These are phyloP conservation scores for Cubamyces sp. DNA, from an alignment of 768 basidiomycete genomes.

Conservation along the genomic window DNA sequence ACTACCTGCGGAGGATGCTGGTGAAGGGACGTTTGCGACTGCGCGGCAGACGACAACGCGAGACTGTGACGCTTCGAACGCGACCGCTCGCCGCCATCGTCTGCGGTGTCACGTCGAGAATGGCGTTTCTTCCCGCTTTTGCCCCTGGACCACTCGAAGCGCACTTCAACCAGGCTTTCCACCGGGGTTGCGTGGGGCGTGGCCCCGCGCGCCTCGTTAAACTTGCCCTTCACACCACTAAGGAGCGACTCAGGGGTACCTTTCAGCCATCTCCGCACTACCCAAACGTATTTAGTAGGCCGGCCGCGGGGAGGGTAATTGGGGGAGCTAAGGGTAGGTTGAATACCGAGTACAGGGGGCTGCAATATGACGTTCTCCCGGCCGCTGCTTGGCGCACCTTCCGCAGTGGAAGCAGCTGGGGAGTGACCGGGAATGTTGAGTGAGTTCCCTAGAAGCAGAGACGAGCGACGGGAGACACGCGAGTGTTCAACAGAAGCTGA, in stretches of 20 bases:
- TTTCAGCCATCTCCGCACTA: slow-evolving; percentile 77
- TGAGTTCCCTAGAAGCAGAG: slow-evolving; percentile 5
- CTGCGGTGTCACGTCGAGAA: slow-evolving; percentile 31
- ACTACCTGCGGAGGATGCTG: slow-evolving; percentile 14
- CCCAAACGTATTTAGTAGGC: slow-evolving; percentile 69
- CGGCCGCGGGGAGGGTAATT: slow-evolving; percentile 41
- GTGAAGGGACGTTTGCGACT: slow-evolving; percentile 26
- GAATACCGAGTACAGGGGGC: slow-evolving; percentile 66
- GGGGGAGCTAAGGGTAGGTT: slow-evolving; percentile 63
- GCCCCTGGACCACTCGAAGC: slow-evolving; percentile 79
- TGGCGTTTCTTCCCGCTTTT: slow-evolving; percentile 30
- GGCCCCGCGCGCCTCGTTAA: slow-evolving; percentile 34
- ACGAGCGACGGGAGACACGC: slow-evolving; percentile 19
- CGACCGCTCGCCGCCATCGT: slow-evolving; percentile 19
- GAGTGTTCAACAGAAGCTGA: slow-evolving; percentile 14
- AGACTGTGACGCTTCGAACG: slow-evolving; percentile 21
- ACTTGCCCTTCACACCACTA: slow-evolving; percentile 47
- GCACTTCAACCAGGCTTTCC: slow-evolving; percentile 58
- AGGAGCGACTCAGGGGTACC: slow-evolving; percentile 49
- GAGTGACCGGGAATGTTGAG: slow-evolving; percentile 12
- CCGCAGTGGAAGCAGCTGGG: slow-evolving; percentile 10
- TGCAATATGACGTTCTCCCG: slow-evolving; percentile 36
- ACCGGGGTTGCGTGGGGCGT: slow-evolving; percentile 10
- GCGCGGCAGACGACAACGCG: slow-evolving; percentile 25
- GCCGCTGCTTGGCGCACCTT: slow-evolving; percentile 13